Percentiles rank a stretch among this genome's conserved stretches.
phyloP scores from a whole-genome alignment of 495 filamentous ascomycete species.

The Penicillium crystallinum region DNA sequence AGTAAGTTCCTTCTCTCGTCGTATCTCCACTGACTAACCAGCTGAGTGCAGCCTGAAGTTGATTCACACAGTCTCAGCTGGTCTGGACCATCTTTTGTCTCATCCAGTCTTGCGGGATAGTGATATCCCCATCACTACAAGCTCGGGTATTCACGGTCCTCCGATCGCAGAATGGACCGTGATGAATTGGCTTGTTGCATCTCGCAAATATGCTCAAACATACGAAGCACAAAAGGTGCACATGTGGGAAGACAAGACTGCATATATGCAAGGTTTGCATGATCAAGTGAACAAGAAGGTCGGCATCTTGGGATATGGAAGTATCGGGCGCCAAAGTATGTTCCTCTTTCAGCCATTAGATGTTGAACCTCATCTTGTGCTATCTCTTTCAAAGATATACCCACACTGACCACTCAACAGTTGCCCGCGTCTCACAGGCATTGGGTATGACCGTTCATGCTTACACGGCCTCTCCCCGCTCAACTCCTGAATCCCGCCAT shows the following conservation, averaged over 20 bases:
- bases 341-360: not conserved
- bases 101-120: constrained; percentile 61
- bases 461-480: constrained; percentile 63
- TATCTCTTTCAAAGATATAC: too few relatives aligned
- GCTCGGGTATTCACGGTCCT: constrained; percentile 74
- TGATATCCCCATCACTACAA: constrained; percentile 61
- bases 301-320: constrained; percentile 80
- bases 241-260: constrained; percentile 26
- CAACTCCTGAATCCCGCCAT: constrained; percentile 49
- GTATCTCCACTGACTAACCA: not conserved
- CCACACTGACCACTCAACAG: constrained; percentile 16
- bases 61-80: constrained; percentile 72
- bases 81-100: constrained; percentile 60
- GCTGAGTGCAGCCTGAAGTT: constrained; percentile 51
- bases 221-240: constrained; percentile 44
- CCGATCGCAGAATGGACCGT: constrained; percentile 78
- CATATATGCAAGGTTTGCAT: constrained; percentile 22
- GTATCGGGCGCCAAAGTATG: constrained; percentile 67
- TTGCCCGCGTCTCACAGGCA: constrained; percentile 61
- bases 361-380: too few relatives aligned
- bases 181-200: constrained; percentile 52
- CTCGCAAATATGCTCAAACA: constrained; percentile 44
- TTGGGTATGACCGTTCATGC: constrained; percentile 79
- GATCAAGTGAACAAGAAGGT: constrained; percentile 54
- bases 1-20: not conserved